Conservation (phyloP, 1,284 basidiomycete species). For the Pseudozyma tsukubaensis region DNA sequence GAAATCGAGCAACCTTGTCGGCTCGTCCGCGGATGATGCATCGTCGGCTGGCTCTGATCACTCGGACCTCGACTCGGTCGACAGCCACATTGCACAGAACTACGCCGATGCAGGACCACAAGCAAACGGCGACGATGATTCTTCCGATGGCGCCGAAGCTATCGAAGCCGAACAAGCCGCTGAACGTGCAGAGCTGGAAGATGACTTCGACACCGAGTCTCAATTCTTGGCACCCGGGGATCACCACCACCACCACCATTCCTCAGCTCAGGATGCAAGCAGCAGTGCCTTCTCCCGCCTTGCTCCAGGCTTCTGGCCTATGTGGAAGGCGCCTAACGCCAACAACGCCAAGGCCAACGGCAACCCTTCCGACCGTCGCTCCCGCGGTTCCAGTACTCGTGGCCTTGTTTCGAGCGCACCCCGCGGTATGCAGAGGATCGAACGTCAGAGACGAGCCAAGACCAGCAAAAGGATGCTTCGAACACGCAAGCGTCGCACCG, state of each 20-base stretch:
- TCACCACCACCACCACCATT: constrained; percentile 4
- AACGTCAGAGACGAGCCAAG: constrained; percentile 36
- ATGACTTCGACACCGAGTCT: constrained; percentile 30
- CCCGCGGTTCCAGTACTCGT: constrained; percentile 5
- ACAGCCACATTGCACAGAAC: constrained; percentile 64
- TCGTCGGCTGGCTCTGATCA: constrained; percentile 57
- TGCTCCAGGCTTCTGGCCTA: constrained; percentile 62
- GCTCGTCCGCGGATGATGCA: constrained; percentile 31
- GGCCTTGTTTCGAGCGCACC: constrained; percentile 36
- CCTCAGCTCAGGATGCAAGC: constrained; percentile 42
- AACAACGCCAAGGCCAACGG: constrained; percentile 1
- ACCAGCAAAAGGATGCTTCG: constrained; percentile 16
- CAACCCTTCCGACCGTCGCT: constrained; percentile 5
- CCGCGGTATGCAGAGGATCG: constrained; percentile 38
- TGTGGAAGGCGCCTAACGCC: constrained; percentile 61
- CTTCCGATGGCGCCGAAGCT: constrained; percentile 26
- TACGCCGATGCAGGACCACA: constrained; percentile 40
- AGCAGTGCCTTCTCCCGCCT: constrained; percentile 61
- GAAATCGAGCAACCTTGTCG: constrained; percentile 9
- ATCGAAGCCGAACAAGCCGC: no score
- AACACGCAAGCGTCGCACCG: constrained; percentile 69
- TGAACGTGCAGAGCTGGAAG: constrained; percentile 10
- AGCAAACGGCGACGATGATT: constrained; percentile 17
- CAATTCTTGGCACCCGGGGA: constrained; percentile 15
- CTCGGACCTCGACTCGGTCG: constrained; percentile 64